These are phyloP conservation scores for Oryza officinalis DNA, from an alignment of 176 grass and related monocot species.

Conservation along the genomic window DNA sequence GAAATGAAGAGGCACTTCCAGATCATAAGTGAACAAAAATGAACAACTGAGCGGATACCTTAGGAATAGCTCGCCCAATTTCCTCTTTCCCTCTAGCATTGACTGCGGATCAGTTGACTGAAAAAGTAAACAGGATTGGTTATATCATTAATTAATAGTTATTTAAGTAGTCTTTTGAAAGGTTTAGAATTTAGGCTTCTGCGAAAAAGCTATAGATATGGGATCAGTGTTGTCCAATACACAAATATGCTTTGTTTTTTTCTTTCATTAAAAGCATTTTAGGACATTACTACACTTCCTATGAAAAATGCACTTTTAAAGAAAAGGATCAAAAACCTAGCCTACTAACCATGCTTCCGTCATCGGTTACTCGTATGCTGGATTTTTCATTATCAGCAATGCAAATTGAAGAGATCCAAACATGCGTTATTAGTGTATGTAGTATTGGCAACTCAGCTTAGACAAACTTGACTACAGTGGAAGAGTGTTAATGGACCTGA, in stretches of 20 bases:
- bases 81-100: conserved; percentile 42
- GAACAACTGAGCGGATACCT: conserved; percentile 51
- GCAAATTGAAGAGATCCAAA: background rate
- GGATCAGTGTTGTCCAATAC: background rate
- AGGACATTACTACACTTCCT: too few relatives aligned
- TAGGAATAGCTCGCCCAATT: conserved; percentile 60
- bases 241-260: background rate
- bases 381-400: background rate
- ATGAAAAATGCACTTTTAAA: too few relatives aligned
- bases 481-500: background rate
- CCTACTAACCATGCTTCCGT: too few relatives aligned
- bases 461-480: background rate
- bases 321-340: too few relatives aligned
- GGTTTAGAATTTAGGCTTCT: background rate
- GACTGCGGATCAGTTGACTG: conserved; percentile 66
- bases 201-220: background rate
- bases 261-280: too few relatives aligned
- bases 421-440: background rate
- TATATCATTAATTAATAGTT: background rate
- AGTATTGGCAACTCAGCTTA: background rate
- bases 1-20: background rate
- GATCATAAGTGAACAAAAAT: background rate
- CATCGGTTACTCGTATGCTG: background rate
- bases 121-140: conserved; percentile 9
- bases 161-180: background rate